These are phyloP conservation scores for Sclerotinia subarctica DNA, from an alignment of 2,329 filamentous ascomycete species.

Conservation along the genomic window DNA sequence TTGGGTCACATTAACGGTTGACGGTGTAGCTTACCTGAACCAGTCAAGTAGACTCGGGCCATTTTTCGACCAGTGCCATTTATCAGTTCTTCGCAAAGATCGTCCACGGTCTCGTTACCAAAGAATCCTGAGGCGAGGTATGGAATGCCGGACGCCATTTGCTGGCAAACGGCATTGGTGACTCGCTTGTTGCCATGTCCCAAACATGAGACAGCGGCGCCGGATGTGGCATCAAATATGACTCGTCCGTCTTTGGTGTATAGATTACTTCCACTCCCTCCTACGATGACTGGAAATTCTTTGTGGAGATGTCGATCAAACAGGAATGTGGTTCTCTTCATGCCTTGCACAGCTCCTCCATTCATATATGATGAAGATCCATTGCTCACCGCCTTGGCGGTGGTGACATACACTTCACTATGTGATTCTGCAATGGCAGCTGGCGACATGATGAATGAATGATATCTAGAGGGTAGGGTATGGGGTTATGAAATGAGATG, in stretches of 20 bases:
- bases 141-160: slow-evolving; percentile 53
- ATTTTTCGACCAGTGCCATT: slow-evolving; percentile 46
- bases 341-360: slow-evolving; percentile 18
- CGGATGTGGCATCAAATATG: slow-evolving; percentile 70
- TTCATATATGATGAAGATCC: slow-evolving; percentile 3
- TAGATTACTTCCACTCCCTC: slow-evolving; percentile 34
- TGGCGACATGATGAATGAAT: slow-evolving; percentile 17
- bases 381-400: neutral
- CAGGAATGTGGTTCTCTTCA: slow-evolving; percentile 28
- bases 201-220: slow-evolving; percentile 69
- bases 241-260: slow-evolving; percentile 46
- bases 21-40: slow-evolving; percentile 48
- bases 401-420: neutral
- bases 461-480: neutral
- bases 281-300: slow-evolving; percentile 32
- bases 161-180: slow-evolving; percentile 54
- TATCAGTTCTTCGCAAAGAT: slow-evolving; percentile 44
- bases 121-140: slow-evolving; percentile 62
- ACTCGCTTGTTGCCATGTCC: slow-evolving; percentile 65
- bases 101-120: slow-evolving; percentile 50
- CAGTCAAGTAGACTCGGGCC: slow-evolving; percentile 53
- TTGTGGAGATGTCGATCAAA: slow-evolving; percentile 36
- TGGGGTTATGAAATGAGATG: neutral
- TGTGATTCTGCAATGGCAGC: slow-evolving; percentile 17
- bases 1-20: slow-evolving; percentile 9